Conservation (phyloP, 257 asterid species). For the Rehmannia glutinosa region DNA sequence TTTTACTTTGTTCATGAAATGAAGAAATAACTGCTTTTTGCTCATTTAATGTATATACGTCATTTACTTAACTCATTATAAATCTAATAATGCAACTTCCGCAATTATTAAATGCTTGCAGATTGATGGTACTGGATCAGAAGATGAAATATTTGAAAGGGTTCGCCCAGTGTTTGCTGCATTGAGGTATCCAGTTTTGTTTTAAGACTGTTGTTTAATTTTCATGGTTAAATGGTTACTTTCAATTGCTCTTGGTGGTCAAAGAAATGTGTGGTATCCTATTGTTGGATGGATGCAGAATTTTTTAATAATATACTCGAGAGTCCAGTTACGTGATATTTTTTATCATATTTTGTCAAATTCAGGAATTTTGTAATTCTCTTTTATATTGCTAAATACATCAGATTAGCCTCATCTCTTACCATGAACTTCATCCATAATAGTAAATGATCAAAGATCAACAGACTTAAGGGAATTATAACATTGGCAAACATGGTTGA, state of each 20-base stretch:
- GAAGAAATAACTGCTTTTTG: background rate
- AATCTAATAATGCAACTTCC: background rate
- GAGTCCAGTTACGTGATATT: conserved; percentile 1
- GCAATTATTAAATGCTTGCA: conserved; percentile 31
- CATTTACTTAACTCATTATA: background rate
- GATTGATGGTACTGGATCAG: conserved; percentile 88
- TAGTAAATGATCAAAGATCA: too few species aligned
- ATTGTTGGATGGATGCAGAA: background rate
- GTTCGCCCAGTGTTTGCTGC: conserved; percentile 62
- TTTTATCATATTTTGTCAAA: background rate
- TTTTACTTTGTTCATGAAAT: background rate
- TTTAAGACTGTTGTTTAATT: background rate
- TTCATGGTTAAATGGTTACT: background rate
- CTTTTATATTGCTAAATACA: background rate
- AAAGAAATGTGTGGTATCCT: conserved; percentile 1
- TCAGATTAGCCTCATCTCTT: conserved; percentile 16
- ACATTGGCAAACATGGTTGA: too few species aligned
- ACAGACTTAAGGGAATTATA: too few species aligned
- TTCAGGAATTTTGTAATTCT: background rate
- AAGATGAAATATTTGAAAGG: conserved; percentile 79
- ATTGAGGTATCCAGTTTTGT: conserved; percentile 39
- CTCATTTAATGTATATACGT: conserved; percentile 9
- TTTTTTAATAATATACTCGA: background rate
- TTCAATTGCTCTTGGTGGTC: conserved; percentile 1
- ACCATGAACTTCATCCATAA: background rate